These are phyloP conservation scores for Solanum habrochaites DNA, from an alignment of 257 asterid genomes.

Conservation along the genomic window DNA sequence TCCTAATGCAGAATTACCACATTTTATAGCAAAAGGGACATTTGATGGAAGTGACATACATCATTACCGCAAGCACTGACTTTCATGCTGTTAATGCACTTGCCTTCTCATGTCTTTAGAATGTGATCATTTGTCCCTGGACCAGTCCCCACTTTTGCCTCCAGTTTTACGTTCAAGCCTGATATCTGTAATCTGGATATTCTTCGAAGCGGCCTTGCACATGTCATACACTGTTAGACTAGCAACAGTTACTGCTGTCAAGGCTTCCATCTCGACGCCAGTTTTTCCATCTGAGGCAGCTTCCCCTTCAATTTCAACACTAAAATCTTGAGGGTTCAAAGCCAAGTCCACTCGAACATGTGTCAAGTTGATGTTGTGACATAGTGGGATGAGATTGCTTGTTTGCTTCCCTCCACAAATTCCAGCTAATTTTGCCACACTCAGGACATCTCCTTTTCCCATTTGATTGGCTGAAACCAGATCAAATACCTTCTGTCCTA, in stretches of 20 bases:
- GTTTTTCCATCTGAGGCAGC: conserved; percentile 25
- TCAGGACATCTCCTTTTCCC: conserved; percentile 76
- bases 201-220: conserved; percentile 86
- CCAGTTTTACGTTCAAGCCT: conserved; percentile 66
- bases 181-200: conserved; percentile 46
- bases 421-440: conserved; percentile 76
- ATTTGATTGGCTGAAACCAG: conserved; percentile 68
- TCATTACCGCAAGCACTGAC: neutral
- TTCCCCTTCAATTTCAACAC: conserved; percentile 44
- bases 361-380: conserved; percentile 63
- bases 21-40: neutral
- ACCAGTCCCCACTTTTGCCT: conserved; percentile 84
- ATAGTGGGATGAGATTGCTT: conserved; percentile 67
- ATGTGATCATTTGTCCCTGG: conserved; percentile 21
- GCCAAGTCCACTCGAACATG: conserved; percentile 43
- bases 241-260: conserved; percentile 65
- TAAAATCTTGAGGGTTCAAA: conserved; percentile 35
- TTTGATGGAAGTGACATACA: neutral
- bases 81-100: neutral
- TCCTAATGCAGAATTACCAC: neutral
- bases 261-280: conserved; percentile 92
- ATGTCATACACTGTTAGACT: conserved; percentile 82
- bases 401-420: conserved; percentile 71
- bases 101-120: neutral
- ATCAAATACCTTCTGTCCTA: conserved; percentile 53